Base-by-base conservation (phyloP, 169 alveolate genomes). In the Eimeria tenella region DNA sequence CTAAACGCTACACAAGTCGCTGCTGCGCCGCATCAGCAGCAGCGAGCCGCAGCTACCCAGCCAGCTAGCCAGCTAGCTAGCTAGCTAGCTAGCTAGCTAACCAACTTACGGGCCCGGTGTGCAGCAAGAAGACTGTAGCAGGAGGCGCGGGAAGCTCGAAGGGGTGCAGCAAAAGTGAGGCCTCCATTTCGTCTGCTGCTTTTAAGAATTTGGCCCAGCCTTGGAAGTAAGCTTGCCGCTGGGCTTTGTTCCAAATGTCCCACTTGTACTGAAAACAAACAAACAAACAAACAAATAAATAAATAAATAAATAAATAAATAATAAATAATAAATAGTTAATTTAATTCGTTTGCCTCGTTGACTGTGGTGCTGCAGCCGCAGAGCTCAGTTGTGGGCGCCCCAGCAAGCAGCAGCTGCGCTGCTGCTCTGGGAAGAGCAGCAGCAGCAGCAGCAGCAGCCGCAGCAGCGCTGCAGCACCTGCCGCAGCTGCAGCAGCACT, bases 161-260 rank as follows among this genome's bases (percentile, higher is more conserved):
- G 0, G 7, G 13, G 13, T 56, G 74, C 21, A 81, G 0, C 5
- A 4, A n/a, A 4, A 81, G 11, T 9, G 56, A 42, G 17, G 74
- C 89, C 74, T 81, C 89, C 73, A 56, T 56, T 17, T 53, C 73
- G 15, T 81, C 89, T 21, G 89, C 89, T 0, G 89, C 89, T n/a
- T 81, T 81, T 5, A 81, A 4, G 74, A 81, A 81, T 25, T 81
- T 81, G 5, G 42, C 31, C 89, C 89, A 81, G 3, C 89, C 89
- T 15, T n/a, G 23, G 21, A 7, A 81, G 25, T 81, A 81, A 5
- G 74, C 25, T 11, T 81, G 89, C 55, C 89, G 73, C 56, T 81
- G 89, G n/a, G 0, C n/a, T 56, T 81, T 81, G n/a, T 21, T 56
- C 89, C 89, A 81, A 4, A 55, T 4, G 0, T 81, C 89, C 89